Evolutionary conservation across 352 stramenopile genomes (phyloP), one percentile per base, ranked within the genome.

Genomic region (Phytophthora rubi): DNA sequence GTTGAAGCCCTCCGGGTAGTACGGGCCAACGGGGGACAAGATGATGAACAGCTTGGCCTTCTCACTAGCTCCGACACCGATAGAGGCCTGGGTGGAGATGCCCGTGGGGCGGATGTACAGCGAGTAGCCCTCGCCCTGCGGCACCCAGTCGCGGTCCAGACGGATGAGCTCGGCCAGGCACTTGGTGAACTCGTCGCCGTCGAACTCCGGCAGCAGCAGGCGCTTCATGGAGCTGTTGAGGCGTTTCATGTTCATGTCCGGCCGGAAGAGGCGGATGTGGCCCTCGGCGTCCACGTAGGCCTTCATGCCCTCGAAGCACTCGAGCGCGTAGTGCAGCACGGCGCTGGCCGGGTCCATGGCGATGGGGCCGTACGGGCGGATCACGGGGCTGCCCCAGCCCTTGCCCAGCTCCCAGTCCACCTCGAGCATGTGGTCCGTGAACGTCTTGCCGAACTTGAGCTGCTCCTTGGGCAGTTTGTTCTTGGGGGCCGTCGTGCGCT

Each of bases 341-440:
- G 88, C 85, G 55, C 92, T 90, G 16, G 97, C 97, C 35, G 97
- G 97, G 79, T 96, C 93, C 63, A 99, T 86, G 3, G 68, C 63
- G n/a, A 99, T 81, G 66, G 96, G 80, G 16, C 92, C 85, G 71
- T 98, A 98, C 45, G 94, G 94, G 28, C 82, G 85, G 69, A 99
- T 99, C 37, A 89, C 71, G 9, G 96, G 96, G 51, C 79, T 80
- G 52, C 81, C 67, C 97, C 97, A 99, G 32, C 85, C 83, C 28
- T 85, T 70, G 61, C 82, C 85, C 66, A 86, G 69, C 52, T 91
- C 82, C 86, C 92, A 99, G 75, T 98, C 90, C 32, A 98, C 83
- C 65, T 96, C 90, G n/a, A 99, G 80, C 97, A 99, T 99, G 83
- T 99, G 97, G 78, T 98, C 95, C 21, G 93, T 94, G 79, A 99